Evolutionary conservation across 2,329 filamentous ascomycete genomes (phyloP).

Genomic region (Didymella keratinophila): DNA sequence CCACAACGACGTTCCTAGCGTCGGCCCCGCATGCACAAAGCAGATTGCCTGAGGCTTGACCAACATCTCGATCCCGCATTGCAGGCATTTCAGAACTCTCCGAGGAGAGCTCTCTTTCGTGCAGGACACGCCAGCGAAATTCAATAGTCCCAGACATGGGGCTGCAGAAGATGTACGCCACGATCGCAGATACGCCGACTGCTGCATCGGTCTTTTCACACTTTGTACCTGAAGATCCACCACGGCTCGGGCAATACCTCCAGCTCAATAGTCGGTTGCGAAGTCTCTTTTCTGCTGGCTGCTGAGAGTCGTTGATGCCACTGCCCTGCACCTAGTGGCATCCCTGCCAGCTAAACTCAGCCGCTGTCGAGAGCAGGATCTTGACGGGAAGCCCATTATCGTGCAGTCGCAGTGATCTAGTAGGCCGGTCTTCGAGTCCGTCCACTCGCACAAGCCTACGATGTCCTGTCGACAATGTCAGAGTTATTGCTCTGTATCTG

Average conservation of each 20-base stretch:
- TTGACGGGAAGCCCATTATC: neutral
- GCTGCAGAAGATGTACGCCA: constrained; percentile 10
- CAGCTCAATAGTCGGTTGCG: neutral
- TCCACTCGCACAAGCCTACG: neutral
- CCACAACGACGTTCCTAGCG: neutral
- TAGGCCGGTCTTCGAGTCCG: neutral
- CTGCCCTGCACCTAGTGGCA: neutral
- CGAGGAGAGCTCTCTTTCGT: neutral
- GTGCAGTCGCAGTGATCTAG: neutral
- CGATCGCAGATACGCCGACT: constrained; percentile 1
- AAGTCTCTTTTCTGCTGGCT: neutral
- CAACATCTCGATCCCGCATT: neutral
- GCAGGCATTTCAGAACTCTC: neutral
- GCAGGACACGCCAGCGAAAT: neutral
- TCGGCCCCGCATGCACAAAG: constrained; percentile 11
- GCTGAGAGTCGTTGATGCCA: neutral
- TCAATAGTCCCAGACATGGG: constrained; percentile 4
- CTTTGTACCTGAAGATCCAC: neutral
- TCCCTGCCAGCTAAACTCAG: neutral
- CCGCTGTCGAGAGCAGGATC: neutral
- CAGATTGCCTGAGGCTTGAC: neutral
- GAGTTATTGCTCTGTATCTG: neutral
- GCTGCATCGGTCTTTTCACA: constrained; percentile 1
- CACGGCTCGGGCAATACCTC: constrained; percentile 1
- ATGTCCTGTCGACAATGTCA: neutral